Evolutionary conservation across 768 basidiomycete species (phyloP).

Genomic region (Pleurotus tuoliensis): DNA sequence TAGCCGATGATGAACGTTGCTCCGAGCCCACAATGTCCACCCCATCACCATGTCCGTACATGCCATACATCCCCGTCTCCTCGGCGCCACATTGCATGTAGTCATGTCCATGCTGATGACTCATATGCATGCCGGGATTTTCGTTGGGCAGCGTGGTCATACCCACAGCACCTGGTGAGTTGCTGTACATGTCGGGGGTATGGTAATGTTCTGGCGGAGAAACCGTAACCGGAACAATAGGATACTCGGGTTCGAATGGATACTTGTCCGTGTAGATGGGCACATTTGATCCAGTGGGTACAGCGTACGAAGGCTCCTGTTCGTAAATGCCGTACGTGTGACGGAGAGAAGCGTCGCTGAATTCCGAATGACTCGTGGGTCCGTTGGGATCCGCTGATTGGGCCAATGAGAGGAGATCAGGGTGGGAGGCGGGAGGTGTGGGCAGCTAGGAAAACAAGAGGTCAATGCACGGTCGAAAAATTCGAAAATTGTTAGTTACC

Average conservation of each 20-base stretch:
- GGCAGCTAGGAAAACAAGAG: not conserved
- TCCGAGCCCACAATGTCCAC: not conserved
- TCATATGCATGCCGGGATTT: not conserved
- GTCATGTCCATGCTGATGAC: not conserved
- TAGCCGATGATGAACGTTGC: no score
- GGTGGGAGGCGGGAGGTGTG: not conserved
- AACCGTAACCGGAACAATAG: not conserved
- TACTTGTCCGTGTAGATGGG: not conserved
- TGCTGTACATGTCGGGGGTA: not conserved
- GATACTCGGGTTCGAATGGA: not conserved
- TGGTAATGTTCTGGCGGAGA: constrained; percentile 5
- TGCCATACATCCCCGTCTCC: not conserved
- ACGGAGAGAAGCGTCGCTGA: not conserved
- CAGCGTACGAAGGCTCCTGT: not conserved
- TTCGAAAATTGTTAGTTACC: not conserved
- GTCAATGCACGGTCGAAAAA: not conserved
- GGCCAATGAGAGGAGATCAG: not conserved
- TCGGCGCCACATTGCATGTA: not conserved
- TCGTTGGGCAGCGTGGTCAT: not conserved
- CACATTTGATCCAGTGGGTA: not conserved
- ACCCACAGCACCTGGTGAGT: not conserved
- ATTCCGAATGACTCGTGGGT: not conserved
- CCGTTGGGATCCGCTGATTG: not conserved
- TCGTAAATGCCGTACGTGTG: not conserved
- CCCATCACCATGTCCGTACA: not conserved